These are phyloP conservation scores for Diaporthe citri DNA, from an alignment of 2,329 filamentous ascomycete species.

Conservation along the genomic window DNA sequence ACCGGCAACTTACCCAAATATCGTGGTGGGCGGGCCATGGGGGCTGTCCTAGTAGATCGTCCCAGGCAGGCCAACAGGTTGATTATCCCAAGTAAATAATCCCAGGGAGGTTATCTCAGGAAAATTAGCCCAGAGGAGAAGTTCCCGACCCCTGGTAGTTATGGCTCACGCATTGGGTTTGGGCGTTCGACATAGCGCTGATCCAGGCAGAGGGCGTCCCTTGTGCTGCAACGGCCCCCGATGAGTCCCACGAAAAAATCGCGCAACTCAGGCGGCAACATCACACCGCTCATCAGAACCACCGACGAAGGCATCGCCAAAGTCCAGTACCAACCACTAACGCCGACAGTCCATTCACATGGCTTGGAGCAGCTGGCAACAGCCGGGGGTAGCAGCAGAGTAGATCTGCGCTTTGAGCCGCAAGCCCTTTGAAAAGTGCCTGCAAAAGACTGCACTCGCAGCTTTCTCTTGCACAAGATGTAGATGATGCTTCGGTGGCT, in stretches of 20 bases:
- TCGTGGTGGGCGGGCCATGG: not conserved
- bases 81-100: not conserved
- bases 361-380: slow-evolving; percentile 18
- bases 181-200: not conserved
- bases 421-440: not conserved
- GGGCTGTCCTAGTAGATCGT: not conserved
- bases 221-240: not conserved
- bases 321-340: not conserved
- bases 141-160: not conserved
- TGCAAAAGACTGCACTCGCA: slow-evolving; percentile 30
- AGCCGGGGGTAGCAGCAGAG: slow-evolving; percentile 11
- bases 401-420: not conserved
- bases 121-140: not conserved
- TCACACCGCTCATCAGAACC: not conserved
- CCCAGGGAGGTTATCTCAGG: not conserved
- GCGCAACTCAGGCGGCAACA: not conserved
- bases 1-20: not conserved
- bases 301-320: not conserved
- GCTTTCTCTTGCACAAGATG: not conserved
- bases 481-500: not conserved
- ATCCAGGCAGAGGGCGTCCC: not conserved
- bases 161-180: not conserved
- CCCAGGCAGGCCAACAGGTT: not conserved
- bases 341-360: not conserved
- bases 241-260: not conserved